These are phyloP conservation scores for Chlorociboria aeruginascens DNA, from an alignment of 495 filamentous ascomycete species.

Conservation along the genomic window DNA sequence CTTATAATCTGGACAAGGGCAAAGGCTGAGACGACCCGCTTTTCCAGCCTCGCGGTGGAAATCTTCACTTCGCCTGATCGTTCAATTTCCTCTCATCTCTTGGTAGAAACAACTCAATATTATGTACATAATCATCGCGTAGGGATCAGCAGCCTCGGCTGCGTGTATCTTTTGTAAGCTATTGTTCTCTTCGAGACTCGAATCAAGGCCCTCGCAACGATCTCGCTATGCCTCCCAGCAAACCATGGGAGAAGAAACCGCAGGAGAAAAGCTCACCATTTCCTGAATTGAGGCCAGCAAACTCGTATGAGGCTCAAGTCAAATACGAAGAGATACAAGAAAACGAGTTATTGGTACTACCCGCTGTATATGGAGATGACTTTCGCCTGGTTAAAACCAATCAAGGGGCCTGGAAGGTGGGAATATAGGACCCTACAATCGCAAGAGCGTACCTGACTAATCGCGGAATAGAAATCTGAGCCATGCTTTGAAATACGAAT, in stretches of 20 bases:
- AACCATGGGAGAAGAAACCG: conserved; percentile 20
- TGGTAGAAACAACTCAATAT: background rate
- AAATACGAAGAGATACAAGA: conserved; percentile 77
- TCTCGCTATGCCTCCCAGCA: conserved; percentile 15
- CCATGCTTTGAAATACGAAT: conserved; percentile 69
- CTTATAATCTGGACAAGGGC: background rate
- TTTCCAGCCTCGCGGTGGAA: background rate
- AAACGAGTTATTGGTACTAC: conserved; percentile 76
- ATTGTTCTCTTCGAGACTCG: background rate
- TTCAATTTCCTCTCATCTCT: background rate
- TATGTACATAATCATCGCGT: conserved; percentile 12
- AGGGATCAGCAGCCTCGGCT: conserved; percentile 13
- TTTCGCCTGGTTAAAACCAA: conserved; percentile 58
- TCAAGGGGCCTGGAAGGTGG: conserved; percentile 77
- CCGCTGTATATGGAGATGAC: conserved; percentile 88
- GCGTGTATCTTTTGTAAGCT: conserved; percentile 7
- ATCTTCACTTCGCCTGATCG: background rate
- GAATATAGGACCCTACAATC: conserved; percentile 1
- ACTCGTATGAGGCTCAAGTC: conserved; percentile 8
- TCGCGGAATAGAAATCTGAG: conserved; percentile 50
- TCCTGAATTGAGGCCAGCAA: conserved; percentile 26
- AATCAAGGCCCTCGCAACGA: conserved; percentile 4
- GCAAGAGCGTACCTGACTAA: background rate
- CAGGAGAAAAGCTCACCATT: conserved; percentile 16
- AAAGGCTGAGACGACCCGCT: background rate